Evolutionary conservation across 352 stramenopile genomes (phyloP).

Genomic region (Hyaloperonospora arabidopsidis): DNA sequence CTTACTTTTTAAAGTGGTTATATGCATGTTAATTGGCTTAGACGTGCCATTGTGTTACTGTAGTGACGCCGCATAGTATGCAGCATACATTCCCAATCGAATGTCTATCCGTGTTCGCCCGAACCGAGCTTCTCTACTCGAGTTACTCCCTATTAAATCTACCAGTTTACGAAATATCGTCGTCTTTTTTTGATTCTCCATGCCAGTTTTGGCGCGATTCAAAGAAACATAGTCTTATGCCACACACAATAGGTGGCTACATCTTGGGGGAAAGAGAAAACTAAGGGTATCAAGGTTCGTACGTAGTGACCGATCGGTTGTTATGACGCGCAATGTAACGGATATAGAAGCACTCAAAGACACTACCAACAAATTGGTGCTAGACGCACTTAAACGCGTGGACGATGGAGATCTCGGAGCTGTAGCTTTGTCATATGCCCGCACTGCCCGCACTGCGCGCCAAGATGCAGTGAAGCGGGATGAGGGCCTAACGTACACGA

Average conservation of each 20-base stretch:
- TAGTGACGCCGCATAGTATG: conserved; percentile 24
- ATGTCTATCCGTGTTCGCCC: not conserved
- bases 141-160: not conserved
- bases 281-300: not conserved
- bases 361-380: not conserved
- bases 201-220: not conserved
- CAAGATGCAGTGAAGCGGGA: too few species aligned
- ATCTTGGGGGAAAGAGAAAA: not conserved
- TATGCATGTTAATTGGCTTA: conserved; percentile 23
- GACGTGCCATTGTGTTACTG: conserved; percentile 16
- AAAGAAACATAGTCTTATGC: not conserved
- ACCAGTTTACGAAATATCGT: not conserved
- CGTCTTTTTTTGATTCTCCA: not conserved
- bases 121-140: not conserved
- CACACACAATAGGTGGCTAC: not conserved
- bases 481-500: too few species aligned
- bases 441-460: too few species aligned
- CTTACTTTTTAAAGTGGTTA: conserved; percentile 12
- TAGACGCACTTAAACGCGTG: too few species aligned
- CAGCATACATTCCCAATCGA: conserved; percentile 8
- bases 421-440: too few species aligned
- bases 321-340: conserved; percentile 1
- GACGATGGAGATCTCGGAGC: too few species aligned
- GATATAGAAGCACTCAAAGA: conserved; percentile 7
- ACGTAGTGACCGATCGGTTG: not conserved